Conservation (phyloP, 2,329 filamentous ascomycete genomes). For the Amauroascus verrucosus region DNA sequence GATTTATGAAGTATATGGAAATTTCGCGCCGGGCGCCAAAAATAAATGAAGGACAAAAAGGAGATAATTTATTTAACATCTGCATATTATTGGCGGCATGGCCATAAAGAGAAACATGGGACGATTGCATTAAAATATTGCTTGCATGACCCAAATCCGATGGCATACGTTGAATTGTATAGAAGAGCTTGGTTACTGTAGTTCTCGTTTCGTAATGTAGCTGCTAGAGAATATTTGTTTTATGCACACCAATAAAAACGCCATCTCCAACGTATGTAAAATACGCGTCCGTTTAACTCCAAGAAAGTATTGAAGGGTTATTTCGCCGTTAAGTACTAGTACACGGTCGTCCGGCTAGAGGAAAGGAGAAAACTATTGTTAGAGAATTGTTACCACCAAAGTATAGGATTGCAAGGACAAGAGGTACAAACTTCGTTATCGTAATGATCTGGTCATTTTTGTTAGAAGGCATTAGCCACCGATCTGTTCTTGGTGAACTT, state of each 20-base stretch:
- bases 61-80: neutral
- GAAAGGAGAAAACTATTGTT: neutral
- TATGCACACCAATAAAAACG: too few relatives aligned
- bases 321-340: neutral
- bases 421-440: conserved; percentile 4
- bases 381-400: neutral
- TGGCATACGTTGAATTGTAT: neutral
- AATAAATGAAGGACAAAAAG: neutral
- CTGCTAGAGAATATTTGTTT: too few relatives aligned
- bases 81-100: neutral
- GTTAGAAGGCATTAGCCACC: conserved; percentile 55
- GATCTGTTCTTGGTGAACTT: conserved; percentile 97
- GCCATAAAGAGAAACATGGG: neutral
- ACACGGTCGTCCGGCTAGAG: neutral
- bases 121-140: neutral
- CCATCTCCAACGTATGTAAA: neutral
- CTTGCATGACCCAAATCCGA: neutral
- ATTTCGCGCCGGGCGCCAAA: too few relatives aligned
- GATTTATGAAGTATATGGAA: too few relatives aligned
- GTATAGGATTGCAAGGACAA: neutral
- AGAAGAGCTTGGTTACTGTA: neutral
- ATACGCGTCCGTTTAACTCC: neutral
- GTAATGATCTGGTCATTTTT: neutral
- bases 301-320: neutral
- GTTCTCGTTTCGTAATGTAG: neutral